Evolutionary conservation across 495 filamentous ascomycete species (phyloP), one percentile per base, ranked within the genome.

Genomic region (Schizothecium vesticola): DNA sequence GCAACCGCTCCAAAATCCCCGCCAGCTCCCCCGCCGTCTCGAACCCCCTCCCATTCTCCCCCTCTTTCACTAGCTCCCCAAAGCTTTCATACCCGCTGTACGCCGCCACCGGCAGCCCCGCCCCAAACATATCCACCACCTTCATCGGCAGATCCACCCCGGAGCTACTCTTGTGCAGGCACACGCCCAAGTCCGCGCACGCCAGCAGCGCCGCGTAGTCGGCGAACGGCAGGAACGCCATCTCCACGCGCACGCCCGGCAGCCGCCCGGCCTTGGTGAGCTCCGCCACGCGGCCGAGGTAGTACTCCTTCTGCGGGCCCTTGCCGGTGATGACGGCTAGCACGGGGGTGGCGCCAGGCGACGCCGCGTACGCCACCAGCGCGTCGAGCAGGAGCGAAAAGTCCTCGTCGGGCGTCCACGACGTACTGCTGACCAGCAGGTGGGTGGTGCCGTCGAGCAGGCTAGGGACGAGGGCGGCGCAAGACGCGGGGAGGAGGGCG

Each of bases 61-160:
- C 90, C 73, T 97, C 92, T 23, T 83, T 89, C 3, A 97, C 91
- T 63, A 97, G 78, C 80, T 97, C 94, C 22, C 86, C 84, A 86
- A 94, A 97, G 62, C 92, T 92, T 75, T 92, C 87, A 72, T 94
- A 97, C 9, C 83, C 85, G 23, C 80, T 83, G 86, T 93, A 97
- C 23, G 93, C 95, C 2, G 88, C 90, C 4, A 99, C 96, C 0
- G 95, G 95, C 63, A 99, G 78, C 0, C 95, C 95, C 0, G 92
- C 90, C 0, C 95, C 95, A 74, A 98, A 97, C 92, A 99, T 95
- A 73, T 99, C 95, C 7, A 99, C 94, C 9, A 99, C 94, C 80
- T 99, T 99, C 95, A 99, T 99, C 0, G 95, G 95, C 24, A 99
- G 80, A 80, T 99, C 95, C 0, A 99, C 92, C 3, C 95, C 95